Evolutionary conservation across 768 basidiomycete genomes (phyloP).

Genomic region (Auricularia heimuer): DNA sequence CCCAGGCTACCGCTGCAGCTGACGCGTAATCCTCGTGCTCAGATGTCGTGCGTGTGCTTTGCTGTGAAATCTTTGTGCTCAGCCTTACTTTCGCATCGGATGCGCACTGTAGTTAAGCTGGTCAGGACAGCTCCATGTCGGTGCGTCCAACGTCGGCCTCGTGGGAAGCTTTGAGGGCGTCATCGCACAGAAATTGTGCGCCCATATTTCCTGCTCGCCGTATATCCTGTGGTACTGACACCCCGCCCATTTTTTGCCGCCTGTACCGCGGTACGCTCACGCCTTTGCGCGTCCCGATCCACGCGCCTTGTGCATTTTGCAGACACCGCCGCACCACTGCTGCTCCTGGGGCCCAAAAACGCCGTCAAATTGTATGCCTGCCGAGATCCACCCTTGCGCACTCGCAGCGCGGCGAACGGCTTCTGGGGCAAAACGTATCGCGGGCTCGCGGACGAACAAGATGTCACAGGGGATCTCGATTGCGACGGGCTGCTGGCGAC

Average conservation of each 20-base stretch:
- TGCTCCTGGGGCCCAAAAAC: constrained; percentile 92
- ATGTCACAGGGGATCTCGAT: constrained; percentile 70
- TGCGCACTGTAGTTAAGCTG: constrained; percentile 65
- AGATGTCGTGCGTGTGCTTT: constrained; percentile 61
- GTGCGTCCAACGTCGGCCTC: constrained; percentile 64
- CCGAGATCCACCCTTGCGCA: constrained; percentile 3
- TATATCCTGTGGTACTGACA: constrained; percentile 1
- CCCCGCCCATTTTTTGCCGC: constrained; percentile 48
- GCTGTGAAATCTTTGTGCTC: no score
- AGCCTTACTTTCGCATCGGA: no score
- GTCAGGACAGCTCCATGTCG: constrained; percentile 92
- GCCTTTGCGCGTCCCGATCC: not conserved
- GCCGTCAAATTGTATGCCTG: constrained; percentile 81
- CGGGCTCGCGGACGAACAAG: constrained; percentile 67
- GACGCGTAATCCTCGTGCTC: constrained; percentile 1
- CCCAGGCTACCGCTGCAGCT: not conserved
- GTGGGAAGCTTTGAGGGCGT: constrained; percentile 77
- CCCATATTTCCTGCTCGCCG: constrained; percentile 5
- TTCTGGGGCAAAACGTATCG: constrained; percentile 88
- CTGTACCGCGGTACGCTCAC: constrained; percentile 68
- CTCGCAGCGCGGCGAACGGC: constrained; percentile 69
- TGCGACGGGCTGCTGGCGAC: constrained; percentile 64
- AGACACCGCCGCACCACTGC: constrained; percentile 90
- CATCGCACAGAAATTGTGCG: constrained; percentile 82
- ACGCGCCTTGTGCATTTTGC: not conserved